Evolutionary conservation across 2,329 filamentous ascomycete genomes (phyloP).

Genomic region (Aschersonia sp.): DNA sequence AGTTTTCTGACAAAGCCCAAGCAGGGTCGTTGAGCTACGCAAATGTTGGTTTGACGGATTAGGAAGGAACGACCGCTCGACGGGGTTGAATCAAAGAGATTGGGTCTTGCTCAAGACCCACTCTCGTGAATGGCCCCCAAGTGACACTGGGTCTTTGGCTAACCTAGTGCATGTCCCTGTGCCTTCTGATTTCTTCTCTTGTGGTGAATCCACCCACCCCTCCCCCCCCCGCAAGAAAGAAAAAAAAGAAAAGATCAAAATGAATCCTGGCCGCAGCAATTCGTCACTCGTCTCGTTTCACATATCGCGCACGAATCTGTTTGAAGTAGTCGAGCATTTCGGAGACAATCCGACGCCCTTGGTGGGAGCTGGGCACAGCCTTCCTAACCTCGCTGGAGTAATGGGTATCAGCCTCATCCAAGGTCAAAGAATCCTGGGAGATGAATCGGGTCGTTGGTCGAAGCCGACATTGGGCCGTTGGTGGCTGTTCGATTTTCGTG

Average conservation of each 20-base stretch:
- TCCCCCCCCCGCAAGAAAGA: background rate
- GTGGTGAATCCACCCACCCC: too few relatives aligned
- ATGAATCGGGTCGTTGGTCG: background rate
- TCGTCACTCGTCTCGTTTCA: too few relatives aligned
- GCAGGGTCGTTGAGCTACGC: background rate
- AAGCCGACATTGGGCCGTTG: background rate
- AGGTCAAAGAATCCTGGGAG: too few relatives aligned
- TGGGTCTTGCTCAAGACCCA: background rate
- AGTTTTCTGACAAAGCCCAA: slow-evolving; percentile 4
- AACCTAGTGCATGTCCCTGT: background rate
- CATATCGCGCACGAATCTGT: too few relatives aligned
- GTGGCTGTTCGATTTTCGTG: background rate
- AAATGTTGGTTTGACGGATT: background rate
- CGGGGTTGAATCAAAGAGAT: background rate
- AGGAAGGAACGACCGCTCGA: background rate
- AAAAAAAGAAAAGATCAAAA: background rate
- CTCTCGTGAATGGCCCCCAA: background rate
- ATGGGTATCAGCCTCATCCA: too few relatives aligned
- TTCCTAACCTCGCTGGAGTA: too few relatives aligned
- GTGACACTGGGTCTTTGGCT: background rate
- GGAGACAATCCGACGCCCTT: too few relatives aligned
- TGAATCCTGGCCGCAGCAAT: too few relatives aligned
- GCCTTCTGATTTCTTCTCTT: too few relatives aligned
- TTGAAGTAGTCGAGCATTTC: too few relatives aligned
- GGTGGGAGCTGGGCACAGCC: too few relatives aligned